Evolutionary conservation across 75 land plant species (phyloP).

Genomic region (Picea sitchensis): DNA sequence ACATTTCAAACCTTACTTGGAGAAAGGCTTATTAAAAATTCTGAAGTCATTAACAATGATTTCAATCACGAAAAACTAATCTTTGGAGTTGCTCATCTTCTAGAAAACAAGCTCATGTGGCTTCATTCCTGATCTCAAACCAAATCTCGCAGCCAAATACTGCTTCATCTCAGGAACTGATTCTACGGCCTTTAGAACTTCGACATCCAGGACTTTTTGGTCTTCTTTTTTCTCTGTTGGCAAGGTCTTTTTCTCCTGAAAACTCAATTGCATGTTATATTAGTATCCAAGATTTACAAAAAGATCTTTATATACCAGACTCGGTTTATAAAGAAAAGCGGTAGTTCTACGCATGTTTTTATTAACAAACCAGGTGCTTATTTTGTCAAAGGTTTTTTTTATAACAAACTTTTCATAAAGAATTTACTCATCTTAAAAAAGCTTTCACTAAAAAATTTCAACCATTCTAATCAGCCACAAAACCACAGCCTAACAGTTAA

Average conservation of each 20-base stretch:
- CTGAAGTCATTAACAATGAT: too few relatives aligned
- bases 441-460: too few relatives aligned
- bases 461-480: too few relatives aligned
- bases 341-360: background rate
- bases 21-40: too few relatives aligned
- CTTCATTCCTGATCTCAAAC: constrained; percentile 54
- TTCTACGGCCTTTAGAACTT: constrained; percentile 26
- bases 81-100: background rate
- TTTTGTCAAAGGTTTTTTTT: too few relatives aligned
- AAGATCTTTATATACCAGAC: background rate
- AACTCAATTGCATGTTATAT: background rate
- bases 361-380: background rate
- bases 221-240: constrained; percentile 62
- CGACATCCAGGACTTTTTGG: constrained; percentile 40
- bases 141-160: constrained; percentile 48
- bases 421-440: too few relatives aligned
- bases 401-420: too few relatives aligned
- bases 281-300: background rate
- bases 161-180: constrained; percentile 38
- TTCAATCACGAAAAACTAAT: too few relatives aligned
- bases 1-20: too few relatives aligned
- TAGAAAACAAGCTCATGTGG: constrained; percentile 63
- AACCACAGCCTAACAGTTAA: too few relatives aligned
- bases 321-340: background rate
- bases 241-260: constrained; percentile 50